Evolutionary conservation across 1,284 basidiomycete species (phyloP).

Genomic region (Cryptococcus neoformans): DNA sequence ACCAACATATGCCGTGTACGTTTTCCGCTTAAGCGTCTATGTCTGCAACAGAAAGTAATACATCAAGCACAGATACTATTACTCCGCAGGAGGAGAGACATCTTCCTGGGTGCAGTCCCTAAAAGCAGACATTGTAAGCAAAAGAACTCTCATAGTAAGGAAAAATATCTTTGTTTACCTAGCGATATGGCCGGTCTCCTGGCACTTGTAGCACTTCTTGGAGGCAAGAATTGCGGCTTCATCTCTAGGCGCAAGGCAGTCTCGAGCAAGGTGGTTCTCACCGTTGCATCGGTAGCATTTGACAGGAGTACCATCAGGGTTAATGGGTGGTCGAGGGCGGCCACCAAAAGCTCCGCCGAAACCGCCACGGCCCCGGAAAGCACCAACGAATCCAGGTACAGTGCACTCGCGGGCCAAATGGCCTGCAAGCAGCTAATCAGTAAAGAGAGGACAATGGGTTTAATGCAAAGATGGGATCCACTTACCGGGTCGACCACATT

Average conservation of each 20-base stretch:
- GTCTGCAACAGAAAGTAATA: no score
- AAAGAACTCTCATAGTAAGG: neutral
- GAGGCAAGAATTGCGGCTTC: constrained; percentile 34
- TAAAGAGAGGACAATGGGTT: neutral
- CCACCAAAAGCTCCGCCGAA: constrained; percentile 22
- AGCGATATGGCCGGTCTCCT: constrained; percentile 48
- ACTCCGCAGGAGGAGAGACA: no score
- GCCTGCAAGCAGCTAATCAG: constrained; percentile 14
- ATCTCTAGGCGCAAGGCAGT: constrained; percentile 47
- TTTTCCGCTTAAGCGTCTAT: no score
- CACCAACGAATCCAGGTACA: constrained; percentile 18
- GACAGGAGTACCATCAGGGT: constrained; percentile 45
- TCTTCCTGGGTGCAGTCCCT: constrained; percentile 21
- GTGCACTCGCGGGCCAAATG: constrained; percentile 44
- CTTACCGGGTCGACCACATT: constrained; percentile 39
- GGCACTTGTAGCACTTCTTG: constrained; percentile 50
- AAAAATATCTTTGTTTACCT: constrained; percentile 6
- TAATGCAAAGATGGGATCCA: neutral
- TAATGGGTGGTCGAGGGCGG: constrained; percentile 18
- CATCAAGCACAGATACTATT: no score
- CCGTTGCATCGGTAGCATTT: constrained; percentile 50
- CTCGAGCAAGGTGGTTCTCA: constrained; percentile 48
- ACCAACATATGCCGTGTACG: no score
- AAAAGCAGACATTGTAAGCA: neutral
- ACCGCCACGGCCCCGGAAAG: constrained; percentile 26